Evolutionary conservation across 1,139 yeast genomes (phyloP).

Genomic region (Suhomyces coccinellae): DNA sequence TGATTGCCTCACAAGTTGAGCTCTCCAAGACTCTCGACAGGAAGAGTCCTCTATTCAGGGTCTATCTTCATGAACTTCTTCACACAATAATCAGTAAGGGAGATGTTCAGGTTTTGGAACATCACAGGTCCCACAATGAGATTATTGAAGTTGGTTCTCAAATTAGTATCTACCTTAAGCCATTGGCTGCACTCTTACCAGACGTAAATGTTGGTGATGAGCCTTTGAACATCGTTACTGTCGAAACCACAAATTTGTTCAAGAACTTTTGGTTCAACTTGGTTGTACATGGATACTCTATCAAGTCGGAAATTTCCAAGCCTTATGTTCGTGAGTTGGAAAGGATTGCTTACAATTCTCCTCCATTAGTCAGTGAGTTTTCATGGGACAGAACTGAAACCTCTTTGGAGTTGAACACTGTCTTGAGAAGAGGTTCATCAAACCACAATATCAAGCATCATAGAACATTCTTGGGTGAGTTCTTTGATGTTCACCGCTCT

Average conservation of each 20-base stretch:
- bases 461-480: constrained; percentile 54
- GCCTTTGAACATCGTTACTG: constrained; percentile 42
- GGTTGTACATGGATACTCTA: constrained; percentile 85
- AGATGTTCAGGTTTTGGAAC: constrained; percentile 76
- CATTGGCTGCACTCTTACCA: constrained; percentile 77
- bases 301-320: constrained; percentile 56
- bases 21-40: constrained; percentile 51
- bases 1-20: constrained; percentile 50
- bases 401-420: constrained; percentile 87
- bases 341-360: constrained; percentile 82
- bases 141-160: constrained; percentile 76
- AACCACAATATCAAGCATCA: constrained; percentile 80
- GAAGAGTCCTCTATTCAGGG: constrained; percentile 49
- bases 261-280: constrained; percentile 93
- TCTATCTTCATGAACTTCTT: constrained; percentile 67
- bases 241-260: constrained; percentile 57
- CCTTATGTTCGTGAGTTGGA: constrained; percentile 51
- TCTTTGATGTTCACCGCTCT: constrained; percentile 52
- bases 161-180: constrained; percentile 66
- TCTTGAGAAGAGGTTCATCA: constrained; percentile 86
- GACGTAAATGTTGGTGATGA: constrained; percentile 41
- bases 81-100: constrained; percentile 74
- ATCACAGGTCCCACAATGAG: constrained; percentile 78
- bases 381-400: constrained; percentile 89
- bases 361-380: constrained; percentile 87